A percentile compares a stretch with the other conserved stretches of the same genome.
Conservation (phyloP, 768 basidiomycete species). For the Serendipita indica region DNA sequence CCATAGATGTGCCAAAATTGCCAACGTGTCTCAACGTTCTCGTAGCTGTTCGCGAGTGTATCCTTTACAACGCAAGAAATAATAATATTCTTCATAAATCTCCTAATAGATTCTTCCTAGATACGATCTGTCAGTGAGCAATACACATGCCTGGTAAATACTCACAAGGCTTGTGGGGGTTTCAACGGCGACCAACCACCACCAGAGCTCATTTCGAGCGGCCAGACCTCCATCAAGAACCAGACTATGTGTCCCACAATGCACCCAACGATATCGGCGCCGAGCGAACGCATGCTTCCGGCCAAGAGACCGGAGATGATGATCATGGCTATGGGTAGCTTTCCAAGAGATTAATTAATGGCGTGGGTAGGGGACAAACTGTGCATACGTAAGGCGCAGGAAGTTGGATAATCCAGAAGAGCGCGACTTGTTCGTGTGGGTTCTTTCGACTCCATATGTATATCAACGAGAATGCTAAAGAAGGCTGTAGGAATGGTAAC, state of each 20-base stretch:
- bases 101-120: neutral
- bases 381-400: constrained; percentile 3
- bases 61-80: too few species aligned
- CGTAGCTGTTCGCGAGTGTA: too few species aligned
- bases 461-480: constrained; percentile 87
- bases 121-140: too few species aligned
- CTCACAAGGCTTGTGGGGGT: constrained; percentile 8
- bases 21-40: too few species aligned
- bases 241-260: constrained; percentile 9
- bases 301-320: constrained; percentile 2
- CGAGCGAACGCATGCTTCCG: neutral
- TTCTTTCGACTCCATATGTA: constrained; percentile 78
- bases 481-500: constrained; percentile 83
- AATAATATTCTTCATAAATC: neutral
- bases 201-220: constrained; percentile 5
- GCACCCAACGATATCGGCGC: constrained; percentile 7
- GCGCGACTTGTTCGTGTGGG: neutral
- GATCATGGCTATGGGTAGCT: constrained; percentile 2
- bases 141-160: too few species aligned
- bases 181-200: constrained; percentile 3
- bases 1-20: too few species aligned
- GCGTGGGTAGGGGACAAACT: neutral
- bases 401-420: constrained; percentile 2
- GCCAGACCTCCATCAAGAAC: constrained; percentile 8
- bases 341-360: neutral